These are phyloP conservation scores for Dacryopinax spathularia DNA, from an alignment of 768 basidiomycete genomes.

Conservation along the genomic window DNA sequence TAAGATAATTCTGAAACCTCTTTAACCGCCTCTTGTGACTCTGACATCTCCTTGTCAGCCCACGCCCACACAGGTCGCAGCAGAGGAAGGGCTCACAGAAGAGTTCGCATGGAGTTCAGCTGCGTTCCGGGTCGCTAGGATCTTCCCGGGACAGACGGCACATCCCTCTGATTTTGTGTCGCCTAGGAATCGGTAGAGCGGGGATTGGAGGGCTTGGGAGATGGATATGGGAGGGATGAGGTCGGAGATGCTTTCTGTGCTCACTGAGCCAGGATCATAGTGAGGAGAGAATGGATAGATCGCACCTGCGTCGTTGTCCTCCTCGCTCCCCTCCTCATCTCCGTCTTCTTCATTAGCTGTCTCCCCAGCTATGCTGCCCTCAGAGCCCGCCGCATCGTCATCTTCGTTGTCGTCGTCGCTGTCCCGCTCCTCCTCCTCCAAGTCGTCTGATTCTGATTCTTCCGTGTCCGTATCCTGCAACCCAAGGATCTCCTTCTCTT, in stretches of 20 bases:
- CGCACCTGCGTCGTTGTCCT: slow-evolving; percentile 5
- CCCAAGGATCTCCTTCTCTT: slow-evolving; percentile 49
- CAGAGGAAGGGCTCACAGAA: slow-evolving; percentile 28
- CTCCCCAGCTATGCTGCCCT: slow-evolving; percentile 12
- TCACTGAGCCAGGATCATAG: not conserved
- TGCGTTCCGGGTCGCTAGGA: slow-evolving; percentile 48
- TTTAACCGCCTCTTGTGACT: slow-evolving; percentile 6
- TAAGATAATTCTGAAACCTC: slow-evolving; percentile 1
- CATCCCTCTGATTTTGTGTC: slow-evolving; percentile 46
- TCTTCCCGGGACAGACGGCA: slow-evolving; percentile 56
- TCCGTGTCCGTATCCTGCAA: slow-evolving; percentile 64
- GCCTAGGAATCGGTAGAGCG: slow-evolving; percentile 45
- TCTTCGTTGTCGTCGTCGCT: slow-evolving; percentile 18
- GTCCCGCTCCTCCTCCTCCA: not conserved
- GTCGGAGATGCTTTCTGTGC: slow-evolving; percentile 20
- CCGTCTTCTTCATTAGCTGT: slow-evolving; percentile 10
- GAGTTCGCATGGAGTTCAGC: slow-evolving; percentile 44
- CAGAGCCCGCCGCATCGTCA: slow-evolving; percentile 18
- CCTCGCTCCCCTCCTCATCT: slow-evolving; percentile 11
- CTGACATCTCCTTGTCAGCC: not conserved
- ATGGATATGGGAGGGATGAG: slow-evolving; percentile 35
- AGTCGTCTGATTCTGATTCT: slow-evolving; percentile 41
- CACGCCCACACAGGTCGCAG: not conserved
- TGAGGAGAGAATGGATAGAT: not conserved
- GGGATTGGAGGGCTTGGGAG: slow-evolving; percentile 44